Conservation (phyloP, 352 stramenopile species). For the Phytopythium ostracodes region DNA sequence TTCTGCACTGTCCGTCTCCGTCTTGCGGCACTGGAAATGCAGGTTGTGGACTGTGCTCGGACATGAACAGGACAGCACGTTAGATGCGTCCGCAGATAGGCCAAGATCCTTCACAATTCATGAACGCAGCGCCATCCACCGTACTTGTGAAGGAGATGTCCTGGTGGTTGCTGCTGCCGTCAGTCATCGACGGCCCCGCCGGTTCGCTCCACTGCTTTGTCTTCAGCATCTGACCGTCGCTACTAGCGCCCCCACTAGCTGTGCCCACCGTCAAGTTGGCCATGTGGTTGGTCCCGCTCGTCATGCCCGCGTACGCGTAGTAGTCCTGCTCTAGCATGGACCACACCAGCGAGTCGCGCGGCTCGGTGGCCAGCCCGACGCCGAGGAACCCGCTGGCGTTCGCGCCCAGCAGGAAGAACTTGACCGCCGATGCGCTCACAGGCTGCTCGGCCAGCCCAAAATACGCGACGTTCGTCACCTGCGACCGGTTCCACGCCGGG, state of each 20-base stretch:
- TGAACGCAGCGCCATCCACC: conserved; percentile 6
- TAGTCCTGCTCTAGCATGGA: conserved; percentile 16
- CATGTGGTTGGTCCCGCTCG: conserved; percentile 8
- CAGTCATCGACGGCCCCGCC: conserved; percentile 26
- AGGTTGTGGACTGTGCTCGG: conserved; percentile 34
- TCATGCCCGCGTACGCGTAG: conserved; percentile 26
- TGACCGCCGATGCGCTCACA: conserved; percentile 35
- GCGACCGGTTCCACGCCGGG: conserved; percentile 21
- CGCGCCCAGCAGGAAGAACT: conserved; percentile 48
- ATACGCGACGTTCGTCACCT: conserved; percentile 24
- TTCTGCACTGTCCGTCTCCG: not conserved
- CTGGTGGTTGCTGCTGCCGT: conserved; percentile 25
- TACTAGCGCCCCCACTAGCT: conserved; percentile 3
- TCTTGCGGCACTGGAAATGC: conserved; percentile 21
- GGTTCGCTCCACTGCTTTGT: conserved; percentile 43
- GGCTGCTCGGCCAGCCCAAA: conserved; percentile 44
- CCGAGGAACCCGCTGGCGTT: conserved; percentile 52
- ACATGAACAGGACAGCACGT: not conserved
- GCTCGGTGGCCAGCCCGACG: conserved; percentile 35
- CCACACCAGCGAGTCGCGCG: conserved; percentile 35
- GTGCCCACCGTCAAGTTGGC: conserved; percentile 10
- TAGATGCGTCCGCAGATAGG: not conserved
- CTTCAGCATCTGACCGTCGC: not conserved
- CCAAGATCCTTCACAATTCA: not conserved
- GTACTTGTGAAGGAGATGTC: conserved; percentile 56